Base-by-base conservation (phyloP, 1,139 yeast species). In the Protomyces pachydermus region DNA sequence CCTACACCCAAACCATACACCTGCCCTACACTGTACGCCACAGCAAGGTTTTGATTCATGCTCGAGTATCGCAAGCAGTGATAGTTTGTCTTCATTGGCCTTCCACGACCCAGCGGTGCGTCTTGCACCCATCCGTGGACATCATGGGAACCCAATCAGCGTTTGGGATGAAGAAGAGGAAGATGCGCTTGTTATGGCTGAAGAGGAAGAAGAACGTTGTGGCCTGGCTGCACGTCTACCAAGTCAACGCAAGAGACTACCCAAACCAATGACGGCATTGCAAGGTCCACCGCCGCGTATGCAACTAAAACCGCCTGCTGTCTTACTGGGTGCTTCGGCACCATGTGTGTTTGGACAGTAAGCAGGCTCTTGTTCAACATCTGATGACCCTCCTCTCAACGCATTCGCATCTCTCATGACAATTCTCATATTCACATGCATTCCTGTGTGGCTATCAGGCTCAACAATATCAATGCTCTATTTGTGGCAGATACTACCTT, bases 41-140 rank as follows among this genome's bases (percentile, higher is more conserved):
- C 48, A n/a, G 16, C 23, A 18, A 20, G 48, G 48, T 18, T 51
- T 51, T 34, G 62, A 51, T 42, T 58, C 62, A 12, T 52, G 62
- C 45, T 58, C 62, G 23, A 50, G 56, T 16, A 42, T 58, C 25
- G 62, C 62, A 10, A 48, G 56, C 20, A 52, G 35, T 28, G 62
- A 58, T 34, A 51, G 56, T 38, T 42, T 58, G n/a, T 51, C 62
- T 2, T 58, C 62, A 2, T 51, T 38, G n/a, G 56, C 48, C 12
- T 42, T n/a, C 18, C 23, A 42, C 25, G 48, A n/a, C 25, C 18
- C 48, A 18, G 16, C 14, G 1, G 42, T 37, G 1, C 16, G 25
- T 12, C 48, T 42, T 10, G 23, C 48, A 6, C 48, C 48, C n/a
- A 42, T 42, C 9, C 48, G 48, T 42, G 25, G 23, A 20, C 48